These are phyloP conservation scores for Metarhizium album DNA, from an alignment of 2,329 filamentous ascomycete genomes.

Conservation along the genomic window DNA sequence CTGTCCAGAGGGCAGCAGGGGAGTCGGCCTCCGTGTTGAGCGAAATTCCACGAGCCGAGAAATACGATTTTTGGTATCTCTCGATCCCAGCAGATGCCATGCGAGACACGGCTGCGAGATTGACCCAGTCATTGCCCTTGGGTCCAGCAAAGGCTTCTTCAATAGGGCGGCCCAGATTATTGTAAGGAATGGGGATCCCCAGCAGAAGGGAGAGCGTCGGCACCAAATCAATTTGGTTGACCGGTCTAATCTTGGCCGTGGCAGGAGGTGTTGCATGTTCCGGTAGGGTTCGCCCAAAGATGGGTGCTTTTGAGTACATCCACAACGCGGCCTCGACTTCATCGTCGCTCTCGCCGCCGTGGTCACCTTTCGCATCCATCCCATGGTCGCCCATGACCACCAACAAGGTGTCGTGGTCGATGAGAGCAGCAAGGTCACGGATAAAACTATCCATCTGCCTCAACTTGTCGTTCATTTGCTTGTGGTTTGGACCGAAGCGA, in stretches of 20 bases:
- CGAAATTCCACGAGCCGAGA: slow-evolving; percentile 57
- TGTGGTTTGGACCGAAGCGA: slow-evolving; percentile 85
- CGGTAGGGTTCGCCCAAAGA: slow-evolving; percentile 68
- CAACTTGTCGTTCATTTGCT: slow-evolving; percentile 83
- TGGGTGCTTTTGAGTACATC: slow-evolving; percentile 89
- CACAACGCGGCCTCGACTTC: slow-evolving; percentile 90
- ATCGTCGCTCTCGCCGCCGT: slow-evolving; percentile 95
- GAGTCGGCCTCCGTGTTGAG: slow-evolving; percentile 38
- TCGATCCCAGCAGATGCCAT: slow-evolving; percentile 77
- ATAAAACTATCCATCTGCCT: slow-evolving; percentile 83
- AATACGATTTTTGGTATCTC: slow-evolving; percentile 80
- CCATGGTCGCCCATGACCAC: slow-evolving; percentile 99
- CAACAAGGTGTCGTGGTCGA: slow-evolving; percentile 80
- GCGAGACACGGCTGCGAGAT: slow-evolving; percentile 65
- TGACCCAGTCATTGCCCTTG: slow-evolving; percentile 60
- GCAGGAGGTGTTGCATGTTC: slow-evolving; percentile 46
- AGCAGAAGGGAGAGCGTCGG: slow-evolving; percentile 81
- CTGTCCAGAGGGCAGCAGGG: slow-evolving; percentile 33
- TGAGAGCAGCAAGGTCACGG: slow-evolving; percentile 52
- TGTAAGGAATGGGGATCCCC: slow-evolving; percentile 89
- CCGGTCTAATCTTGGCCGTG: slow-evolving; percentile 68
- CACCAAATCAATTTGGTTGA: slow-evolving; percentile 87
- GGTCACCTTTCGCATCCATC: slow-evolving; percentile 95
- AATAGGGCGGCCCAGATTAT: slow-evolving; percentile 86
- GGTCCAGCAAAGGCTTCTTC: slow-evolving; percentile 80